Conservation (phyloP, 2,329 filamentous ascomycete genomes). For the Acephala macrosclerotiorum region DNA sequence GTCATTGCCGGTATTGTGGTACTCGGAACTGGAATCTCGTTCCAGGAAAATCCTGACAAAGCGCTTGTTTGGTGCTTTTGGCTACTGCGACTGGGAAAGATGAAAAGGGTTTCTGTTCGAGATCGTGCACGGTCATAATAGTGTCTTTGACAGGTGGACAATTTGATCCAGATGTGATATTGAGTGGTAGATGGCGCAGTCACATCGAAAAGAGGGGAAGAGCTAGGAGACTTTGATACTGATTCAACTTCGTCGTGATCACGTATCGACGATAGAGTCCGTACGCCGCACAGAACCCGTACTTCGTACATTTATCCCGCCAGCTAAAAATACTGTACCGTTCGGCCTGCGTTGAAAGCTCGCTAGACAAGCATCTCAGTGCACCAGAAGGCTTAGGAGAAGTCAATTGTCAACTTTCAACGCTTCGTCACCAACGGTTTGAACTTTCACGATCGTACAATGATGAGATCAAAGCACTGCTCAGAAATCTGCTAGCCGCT, state of each 20-base stretch:
- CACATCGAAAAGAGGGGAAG: constrained; percentile 4
- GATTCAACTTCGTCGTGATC: background rate
- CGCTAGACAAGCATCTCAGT: background rate
- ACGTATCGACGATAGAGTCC: background rate
- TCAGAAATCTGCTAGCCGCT: background rate
- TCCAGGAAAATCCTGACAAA: background rate
- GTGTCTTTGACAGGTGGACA: background rate
- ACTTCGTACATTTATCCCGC: background rate
- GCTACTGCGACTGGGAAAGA: background rate
- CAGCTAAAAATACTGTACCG: background rate
- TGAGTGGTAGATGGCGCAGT: constrained; percentile 2
- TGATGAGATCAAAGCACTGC: background rate
- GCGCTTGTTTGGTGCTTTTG: background rate
- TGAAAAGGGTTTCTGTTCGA: background rate
- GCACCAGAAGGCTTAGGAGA: background rate
- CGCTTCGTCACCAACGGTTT: background rate
- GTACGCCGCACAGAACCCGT: background rate
- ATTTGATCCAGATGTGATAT: background rate
- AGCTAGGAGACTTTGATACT: background rate
- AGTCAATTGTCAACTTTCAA: background rate
- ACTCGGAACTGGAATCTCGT: background rate
- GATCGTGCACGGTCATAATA: background rate
- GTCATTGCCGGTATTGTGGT: constrained; percentile 4
- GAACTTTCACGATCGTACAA: background rate
- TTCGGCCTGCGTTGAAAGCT: background rate